Evolutionary conservation across 345 rosid species (phyloP).

Genomic region (Corchorus olitorius): DNA sequence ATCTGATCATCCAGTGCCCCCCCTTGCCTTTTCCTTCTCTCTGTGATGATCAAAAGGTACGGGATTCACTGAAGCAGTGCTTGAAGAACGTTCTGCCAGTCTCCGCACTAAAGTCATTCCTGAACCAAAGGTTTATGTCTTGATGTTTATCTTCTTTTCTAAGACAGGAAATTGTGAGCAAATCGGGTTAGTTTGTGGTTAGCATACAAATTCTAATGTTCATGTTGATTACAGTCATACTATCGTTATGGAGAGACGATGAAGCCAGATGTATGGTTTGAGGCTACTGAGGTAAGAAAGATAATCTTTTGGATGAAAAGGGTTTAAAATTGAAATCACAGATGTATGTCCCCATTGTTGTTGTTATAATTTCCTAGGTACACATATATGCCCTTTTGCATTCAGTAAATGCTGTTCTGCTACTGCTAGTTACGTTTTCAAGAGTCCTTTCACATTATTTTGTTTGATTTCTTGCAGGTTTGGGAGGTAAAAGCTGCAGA

Average conservation of each 20-base stretch:
- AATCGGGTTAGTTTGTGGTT: not conserved
- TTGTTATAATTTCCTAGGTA: not conserved
- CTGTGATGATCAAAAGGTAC: constrained; percentile 53
- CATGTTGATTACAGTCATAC: constrained; percentile 58
- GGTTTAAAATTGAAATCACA: not conserved
- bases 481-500: constrained; percentile 99
- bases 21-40: constrained; percentile 8
- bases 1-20: not conserved
- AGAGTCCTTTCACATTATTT: not conserved
- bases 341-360: not conserved
- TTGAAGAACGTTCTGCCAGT: constrained; percentile 82
- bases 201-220: constrained; percentile 16
- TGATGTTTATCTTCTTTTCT: constrained; percentile 12
- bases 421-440: not conserved
- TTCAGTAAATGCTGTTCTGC: not conserved
- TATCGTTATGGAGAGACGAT: constrained; percentile 64
- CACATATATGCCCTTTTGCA: not conserved
- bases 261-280: constrained; percentile 95
- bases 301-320: not conserved
- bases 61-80: constrained; percentile 83
- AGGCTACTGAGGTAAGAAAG: constrained; percentile 74
- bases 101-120: constrained; percentile 80
- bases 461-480: constrained; percentile 46
- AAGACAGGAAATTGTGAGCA: not conserved
- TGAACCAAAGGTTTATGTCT: constrained; percentile 64